Evolutionary conservation across 441 rosid species (phyloP), one percentile per base, ranked within the genome.

Genomic region (Croton setiger): DNA sequence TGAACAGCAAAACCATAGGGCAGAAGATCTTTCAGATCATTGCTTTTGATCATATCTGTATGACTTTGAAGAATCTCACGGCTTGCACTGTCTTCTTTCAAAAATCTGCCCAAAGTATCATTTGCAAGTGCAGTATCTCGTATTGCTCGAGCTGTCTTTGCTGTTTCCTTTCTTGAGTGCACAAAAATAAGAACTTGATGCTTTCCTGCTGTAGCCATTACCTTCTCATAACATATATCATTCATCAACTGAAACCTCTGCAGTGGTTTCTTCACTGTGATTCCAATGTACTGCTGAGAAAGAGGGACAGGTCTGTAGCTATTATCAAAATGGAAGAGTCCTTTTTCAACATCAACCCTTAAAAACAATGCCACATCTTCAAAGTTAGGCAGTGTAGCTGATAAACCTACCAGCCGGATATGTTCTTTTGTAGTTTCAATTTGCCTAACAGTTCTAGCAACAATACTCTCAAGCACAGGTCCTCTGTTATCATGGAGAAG

Each of bases 221-320:
- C 98, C 84, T 95, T 92, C 64, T 92, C 89, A 52, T 95, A 90
- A 74, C 99, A 95, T 51, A 95, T 47, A 77, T 95, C 99, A 76
- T 95, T 92, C 99, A 95, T 95, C 90, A 95, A 76, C 75, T 95
- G 96, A 75, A 95, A 95, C 84, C 99, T 87, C 85, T 89, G 97
- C 77, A 92, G 82, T 3, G 97, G 97, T 82, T 92, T 90, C 77
- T 86, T 92, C 63, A 92, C 86, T 18, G 88, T 84, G 72, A 95
- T 87, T 47, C 99, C 97, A 73, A 95, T 85, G 74, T 90, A 90
- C 80, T 90, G 97, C 73, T 92, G 99, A 57, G 82, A 73, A 15
- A 92, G 96, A 53, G 99, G 96, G 44, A 89, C 92, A 1, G 98
- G 99, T 71, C 98, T 90, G 79, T 92, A 95, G 82, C 97, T 88